These are phyloP conservation scores for Asterochloris erici DNA, from an alignment of 139 green algal species.

Conservation along the genomic window DNA sequence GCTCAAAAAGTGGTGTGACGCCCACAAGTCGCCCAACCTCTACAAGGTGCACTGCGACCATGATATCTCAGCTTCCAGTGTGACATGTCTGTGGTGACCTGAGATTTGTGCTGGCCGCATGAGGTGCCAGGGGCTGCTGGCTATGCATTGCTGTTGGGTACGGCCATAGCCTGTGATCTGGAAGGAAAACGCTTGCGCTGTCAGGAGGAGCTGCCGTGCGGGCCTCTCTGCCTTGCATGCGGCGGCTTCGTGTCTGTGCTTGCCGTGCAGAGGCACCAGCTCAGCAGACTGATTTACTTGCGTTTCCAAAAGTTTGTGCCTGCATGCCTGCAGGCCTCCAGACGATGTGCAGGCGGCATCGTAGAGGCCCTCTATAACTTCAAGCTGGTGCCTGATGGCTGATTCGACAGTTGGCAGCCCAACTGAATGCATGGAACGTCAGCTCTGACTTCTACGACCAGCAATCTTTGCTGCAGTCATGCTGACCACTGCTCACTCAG, in stretches of 20 bases:
- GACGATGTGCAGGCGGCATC: conserved; percentile 83
- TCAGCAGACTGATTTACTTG: not conserved
- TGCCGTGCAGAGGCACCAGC: not conserved
- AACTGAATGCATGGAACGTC: too few relatives aligned
- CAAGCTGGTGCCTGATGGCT: conserved; percentile 12
- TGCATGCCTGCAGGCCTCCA: conserved; percentile 42
- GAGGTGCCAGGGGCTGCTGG: not conserved
- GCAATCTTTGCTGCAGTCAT: too few relatives aligned
- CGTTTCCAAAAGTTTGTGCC: too few relatives aligned
- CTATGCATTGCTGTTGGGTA: not conserved
- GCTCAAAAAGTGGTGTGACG: conserved; percentile 65
- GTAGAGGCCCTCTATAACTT: conserved; percentile 80
- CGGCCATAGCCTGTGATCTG: not conserved
- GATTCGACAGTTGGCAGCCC: too few relatives aligned
- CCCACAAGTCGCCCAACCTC: conserved; percentile 26
- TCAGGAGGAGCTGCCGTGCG: not conserved
- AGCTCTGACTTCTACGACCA: too few relatives aligned
- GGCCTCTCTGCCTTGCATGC: too few relatives aligned
- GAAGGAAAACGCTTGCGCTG: not conserved
- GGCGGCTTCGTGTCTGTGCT: too few relatives aligned
- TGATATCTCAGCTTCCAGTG: not conserved
- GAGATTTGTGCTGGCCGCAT: not conserved
- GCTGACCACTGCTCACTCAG: too few relatives aligned
- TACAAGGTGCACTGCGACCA: conserved; percentile 25
- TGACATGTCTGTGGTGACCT: not conserved